Conservation (phyloP, 495 filamentous ascomycete genomes). For the Penicillium samsonianum region DNA sequence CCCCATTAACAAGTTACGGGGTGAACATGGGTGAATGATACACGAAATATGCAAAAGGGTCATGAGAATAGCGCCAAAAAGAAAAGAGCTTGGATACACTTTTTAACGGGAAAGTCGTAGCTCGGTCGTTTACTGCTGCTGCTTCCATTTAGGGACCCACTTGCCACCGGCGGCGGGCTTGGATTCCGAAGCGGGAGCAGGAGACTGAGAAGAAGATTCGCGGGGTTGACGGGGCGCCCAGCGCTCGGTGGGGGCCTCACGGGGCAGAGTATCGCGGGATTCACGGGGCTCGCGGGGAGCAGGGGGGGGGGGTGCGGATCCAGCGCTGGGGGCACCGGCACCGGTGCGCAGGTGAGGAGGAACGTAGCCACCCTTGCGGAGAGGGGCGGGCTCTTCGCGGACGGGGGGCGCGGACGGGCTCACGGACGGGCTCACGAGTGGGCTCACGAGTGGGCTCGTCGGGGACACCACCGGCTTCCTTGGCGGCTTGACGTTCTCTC, state of each 20-base stretch:
- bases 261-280: slow-evolving; percentile 36
- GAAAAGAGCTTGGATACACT: slow-evolving; percentile 32
- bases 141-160: slow-evolving; percentile 51
- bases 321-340: slow-evolving; percentile 30
- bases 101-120: slow-evolving; percentile 23
- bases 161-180: slow-evolving; percentile 32
- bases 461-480: slow-evolving; percentile 43
- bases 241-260: slow-evolving; percentile 32
- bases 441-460: slow-evolving; percentile 22
- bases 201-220: slow-evolving; percentile 16
- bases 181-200: slow-evolving; percentile 33
- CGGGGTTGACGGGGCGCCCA: slow-evolving; percentile 30
- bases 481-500: slow-evolving; percentile 83
- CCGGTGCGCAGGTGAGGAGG: slow-evolving; percentile 50
- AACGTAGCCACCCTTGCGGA: slow-evolving; percentile 50
- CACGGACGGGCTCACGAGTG: slow-evolving; percentile 21
- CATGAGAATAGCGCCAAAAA: slow-evolving; percentile 35
- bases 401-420: slow-evolving; percentile 31
- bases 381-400: slow-evolving; percentile 37
- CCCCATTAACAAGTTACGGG: slow-evolving; percentile 13
- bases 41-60: slow-evolving; percentile 35
- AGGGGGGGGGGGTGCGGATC: slow-evolving; percentile 34
- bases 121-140: slow-evolving; percentile 39
- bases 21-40: slow-evolving; percentile 29
- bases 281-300: slow-evolving; percentile 38